Conservation (phyloP, 2,329 filamentous ascomycete genomes). For the Fusarium sp. region DNA sequence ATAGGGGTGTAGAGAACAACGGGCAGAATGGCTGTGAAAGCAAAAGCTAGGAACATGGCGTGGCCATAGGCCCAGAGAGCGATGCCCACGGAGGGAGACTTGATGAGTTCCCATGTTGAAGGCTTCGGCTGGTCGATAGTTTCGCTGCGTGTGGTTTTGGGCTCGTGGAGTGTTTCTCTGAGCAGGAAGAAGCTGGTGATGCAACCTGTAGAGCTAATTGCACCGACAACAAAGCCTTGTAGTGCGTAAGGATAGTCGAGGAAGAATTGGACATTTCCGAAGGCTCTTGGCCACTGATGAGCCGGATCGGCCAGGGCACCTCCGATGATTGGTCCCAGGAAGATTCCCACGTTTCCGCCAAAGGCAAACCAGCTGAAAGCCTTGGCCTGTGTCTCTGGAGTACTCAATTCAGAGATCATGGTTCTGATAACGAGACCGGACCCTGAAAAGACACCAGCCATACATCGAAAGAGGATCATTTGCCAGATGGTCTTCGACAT, state of each 20-base stretch:
- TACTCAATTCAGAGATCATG: conserved; percentile 81
- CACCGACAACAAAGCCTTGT: conserved; percentile 64
- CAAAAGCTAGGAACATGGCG: conserved; percentile 75
- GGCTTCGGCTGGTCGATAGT: conserved; percentile 9
- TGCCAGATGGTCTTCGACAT: conserved; percentile 74
- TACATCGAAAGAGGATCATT: conserved; percentile 78
- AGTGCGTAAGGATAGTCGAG: conserved; percentile 64
- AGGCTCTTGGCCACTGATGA: conserved; percentile 68
- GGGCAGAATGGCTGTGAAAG: conserved; percentile 77
- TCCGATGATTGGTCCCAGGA: conserved; percentile 76
- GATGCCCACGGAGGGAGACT: conserved; percentile 70
- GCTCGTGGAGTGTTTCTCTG: conserved; percentile 67
- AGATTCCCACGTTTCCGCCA: conserved; percentile 77
- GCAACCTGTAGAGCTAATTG: conserved; percentile 68
- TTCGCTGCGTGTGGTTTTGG: conserved; percentile 3
- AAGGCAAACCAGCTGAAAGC: conserved; percentile 85
- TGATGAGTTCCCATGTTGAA: conserved; percentile 61
- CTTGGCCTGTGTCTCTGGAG: conserved; percentile 74
- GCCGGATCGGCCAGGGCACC: conserved; percentile 77
- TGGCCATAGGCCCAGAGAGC: conserved; percentile 75
- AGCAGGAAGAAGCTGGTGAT: conserved; percentile 66
- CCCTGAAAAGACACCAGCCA: conserved; percentile 79
- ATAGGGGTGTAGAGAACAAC: conserved; percentile 76
- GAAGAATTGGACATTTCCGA: conserved; percentile 61
- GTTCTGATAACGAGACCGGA: conserved; percentile 79